Evolutionary conservation across 2,329 filamentous ascomycete species (phyloP).

Genomic region (Sarocladium strictum): DNA sequence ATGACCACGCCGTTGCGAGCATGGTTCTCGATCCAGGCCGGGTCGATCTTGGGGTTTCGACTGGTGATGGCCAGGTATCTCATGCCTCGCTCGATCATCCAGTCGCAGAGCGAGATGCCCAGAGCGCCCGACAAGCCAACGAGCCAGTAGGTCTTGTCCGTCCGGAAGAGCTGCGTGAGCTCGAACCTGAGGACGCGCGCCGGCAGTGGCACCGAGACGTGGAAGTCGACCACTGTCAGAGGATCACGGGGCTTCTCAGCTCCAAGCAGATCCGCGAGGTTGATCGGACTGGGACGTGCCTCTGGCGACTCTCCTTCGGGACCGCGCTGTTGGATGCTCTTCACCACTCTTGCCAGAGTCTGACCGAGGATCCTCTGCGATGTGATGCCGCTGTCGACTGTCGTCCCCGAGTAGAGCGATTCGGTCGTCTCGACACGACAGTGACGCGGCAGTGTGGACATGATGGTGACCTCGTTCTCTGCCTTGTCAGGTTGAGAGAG

Average conservation of each 20-base stretch:
- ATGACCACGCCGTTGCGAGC: neutral
- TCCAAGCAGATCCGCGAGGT: too few species aligned
- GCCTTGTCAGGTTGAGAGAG: too few species aligned
- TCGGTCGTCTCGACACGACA: too few species aligned
- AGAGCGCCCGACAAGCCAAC: slow-evolving; percentile 25
- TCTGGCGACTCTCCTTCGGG: too few species aligned
- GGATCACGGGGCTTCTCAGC: neutral
- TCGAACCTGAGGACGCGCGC: neutral
- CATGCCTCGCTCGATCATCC: slow-evolving; percentile 30
- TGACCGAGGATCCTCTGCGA: too few species aligned
- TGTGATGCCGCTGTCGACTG: too few species aligned
- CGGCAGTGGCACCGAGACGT: neutral
- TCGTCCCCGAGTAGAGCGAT: too few species aligned
- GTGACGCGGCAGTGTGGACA: too few species aligned
- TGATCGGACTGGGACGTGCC: too few species aligned
- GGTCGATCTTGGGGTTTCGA: slow-evolving; percentile 25
- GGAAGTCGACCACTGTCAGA: neutral
- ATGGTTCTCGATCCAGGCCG: slow-evolving; percentile 11
- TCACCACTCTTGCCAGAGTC: too few species aligned
- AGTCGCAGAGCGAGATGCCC: slow-evolving; percentile 28
- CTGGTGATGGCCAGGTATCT: slow-evolving; percentile 29
- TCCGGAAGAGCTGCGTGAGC: slow-evolving; percentile 10
- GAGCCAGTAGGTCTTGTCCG: slow-evolving; percentile 25
- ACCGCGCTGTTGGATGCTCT: too few species aligned
- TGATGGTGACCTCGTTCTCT: too few species aligned